These are phyloP conservation scores for Vigna nakashimae DNA, from an alignment of 306 rosid genomes.

Conservation along the genomic window DNA sequence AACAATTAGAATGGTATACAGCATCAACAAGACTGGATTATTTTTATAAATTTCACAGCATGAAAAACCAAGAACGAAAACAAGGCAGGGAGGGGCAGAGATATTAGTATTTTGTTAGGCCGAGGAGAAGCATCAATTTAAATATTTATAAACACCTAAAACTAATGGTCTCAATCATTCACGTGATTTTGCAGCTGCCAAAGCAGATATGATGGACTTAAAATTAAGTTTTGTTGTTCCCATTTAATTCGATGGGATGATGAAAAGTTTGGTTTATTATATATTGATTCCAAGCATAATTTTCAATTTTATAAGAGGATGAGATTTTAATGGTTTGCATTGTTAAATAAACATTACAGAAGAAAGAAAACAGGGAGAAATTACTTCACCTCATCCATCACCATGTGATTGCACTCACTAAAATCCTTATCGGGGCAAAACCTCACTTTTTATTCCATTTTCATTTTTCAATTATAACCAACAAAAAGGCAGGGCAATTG, in stretches of 20 bases:
- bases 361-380: background rate
- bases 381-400: background rate
- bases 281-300: background rate
- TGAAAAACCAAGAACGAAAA: background rate
- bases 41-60: background rate
- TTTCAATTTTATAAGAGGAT: background rate
- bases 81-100: background rate
- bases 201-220: background rate
- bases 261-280: background rate
- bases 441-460: background rate
- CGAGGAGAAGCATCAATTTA: background rate
- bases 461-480: background rate
- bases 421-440: background rate
- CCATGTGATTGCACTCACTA: background rate
- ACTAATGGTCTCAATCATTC: background rate
- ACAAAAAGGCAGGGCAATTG: background rate
- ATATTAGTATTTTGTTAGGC: background rate
- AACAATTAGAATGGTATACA: background rate
- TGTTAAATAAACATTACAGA: too few relatives aligned
- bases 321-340: too few relatives aligned
- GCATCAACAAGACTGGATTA: background rate
- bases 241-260: background rate
- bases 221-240: background rate
- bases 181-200: background rate
- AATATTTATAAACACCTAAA: background rate